These are phyloP conservation scores for Tolypocladium album DNA, from an alignment of 2,329 filamentous ascomycete species.

Conservation along the genomic window DNA sequence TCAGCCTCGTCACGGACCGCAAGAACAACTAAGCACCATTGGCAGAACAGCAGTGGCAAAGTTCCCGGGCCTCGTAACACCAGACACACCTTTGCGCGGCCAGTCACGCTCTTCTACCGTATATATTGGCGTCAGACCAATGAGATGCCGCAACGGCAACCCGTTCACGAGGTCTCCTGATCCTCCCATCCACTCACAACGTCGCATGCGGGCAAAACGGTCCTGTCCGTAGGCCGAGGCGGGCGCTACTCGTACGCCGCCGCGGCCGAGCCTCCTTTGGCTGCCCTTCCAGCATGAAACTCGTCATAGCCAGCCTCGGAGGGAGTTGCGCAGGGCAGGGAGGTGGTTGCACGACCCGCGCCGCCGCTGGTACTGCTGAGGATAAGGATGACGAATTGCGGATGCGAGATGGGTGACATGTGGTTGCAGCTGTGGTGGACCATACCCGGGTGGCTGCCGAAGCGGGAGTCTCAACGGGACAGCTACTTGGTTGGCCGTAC, in stretches of 20 bases:
- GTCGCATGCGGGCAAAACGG: background rate
- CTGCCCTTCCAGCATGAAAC: background rate
- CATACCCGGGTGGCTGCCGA: conserved; percentile 2
- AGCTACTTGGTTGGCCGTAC: background rate
- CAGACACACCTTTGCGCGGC: background rate
- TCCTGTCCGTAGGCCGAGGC: background rate
- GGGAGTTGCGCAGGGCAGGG: background rate
- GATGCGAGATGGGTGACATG: background rate
- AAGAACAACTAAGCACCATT: background rate
- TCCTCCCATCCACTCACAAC: background rate
- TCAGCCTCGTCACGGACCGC: background rate
- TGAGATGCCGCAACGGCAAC: background rate
- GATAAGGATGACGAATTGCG: background rate
- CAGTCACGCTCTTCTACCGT: background rate
- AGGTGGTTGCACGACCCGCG: background rate
- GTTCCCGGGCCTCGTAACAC: background rate
- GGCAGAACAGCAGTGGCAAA: background rate
- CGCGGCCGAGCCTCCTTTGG: background rate
- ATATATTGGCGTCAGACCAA: background rate
- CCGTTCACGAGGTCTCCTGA: background rate
- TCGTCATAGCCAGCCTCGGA: background rate
- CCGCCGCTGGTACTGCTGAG: background rate
- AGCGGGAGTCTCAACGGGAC: background rate
- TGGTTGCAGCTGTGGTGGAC: background rate
- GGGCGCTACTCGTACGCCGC: background rate